phyloP scores from a whole-genome alignment of 371 early-diverging fungal species.

The Lichtheimia corymbifera region DNA sequence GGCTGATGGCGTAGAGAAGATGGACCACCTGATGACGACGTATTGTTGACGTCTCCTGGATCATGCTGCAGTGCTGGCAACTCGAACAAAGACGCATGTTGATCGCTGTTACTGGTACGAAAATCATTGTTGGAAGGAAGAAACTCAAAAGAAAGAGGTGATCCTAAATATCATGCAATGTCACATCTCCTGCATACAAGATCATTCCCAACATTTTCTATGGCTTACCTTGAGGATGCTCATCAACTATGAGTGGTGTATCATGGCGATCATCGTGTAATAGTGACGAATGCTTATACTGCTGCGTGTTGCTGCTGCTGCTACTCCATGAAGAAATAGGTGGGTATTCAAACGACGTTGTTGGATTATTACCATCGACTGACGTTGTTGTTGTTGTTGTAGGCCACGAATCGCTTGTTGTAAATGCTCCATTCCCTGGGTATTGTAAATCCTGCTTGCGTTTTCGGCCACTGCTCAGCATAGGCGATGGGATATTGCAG shows the following conservation, averaged over 20 bases:
- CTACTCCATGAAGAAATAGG: not conserved
- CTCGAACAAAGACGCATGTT: not conserved
- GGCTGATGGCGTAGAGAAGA: conserved; percentile 7
- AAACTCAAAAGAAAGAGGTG: conserved; percentile 6
- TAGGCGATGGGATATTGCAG: not conserved
- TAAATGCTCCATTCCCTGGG: conserved; percentile 2
- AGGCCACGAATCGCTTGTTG: not conserved
- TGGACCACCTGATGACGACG: not conserved
- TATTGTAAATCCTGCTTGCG: conserved; percentile 24
- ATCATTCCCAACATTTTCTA: not conserved
- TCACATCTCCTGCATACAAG: not conserved
- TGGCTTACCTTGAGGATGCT: not conserved
- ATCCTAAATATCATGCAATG: not conserved
- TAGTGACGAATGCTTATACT: not conserved
- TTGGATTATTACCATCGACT: not conserved
- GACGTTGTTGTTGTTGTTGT: not conserved
- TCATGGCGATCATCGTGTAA: not conserved
- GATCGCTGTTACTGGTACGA: not conserved
- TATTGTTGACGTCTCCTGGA: not conserved
- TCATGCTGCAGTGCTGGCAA: not conserved
- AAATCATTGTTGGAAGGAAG: conserved; percentile 3
- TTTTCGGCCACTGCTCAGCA: conserved; percentile 8
- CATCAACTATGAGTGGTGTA: not conserved
- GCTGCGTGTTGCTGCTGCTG: not conserved
- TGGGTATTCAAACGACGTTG: too few relatives aligned